These are phyloP conservation scores for Drechslerella coelobrocha DNA, from an alignment of 2,329 filamentous ascomycete genomes.

Conservation along the genomic window DNA sequence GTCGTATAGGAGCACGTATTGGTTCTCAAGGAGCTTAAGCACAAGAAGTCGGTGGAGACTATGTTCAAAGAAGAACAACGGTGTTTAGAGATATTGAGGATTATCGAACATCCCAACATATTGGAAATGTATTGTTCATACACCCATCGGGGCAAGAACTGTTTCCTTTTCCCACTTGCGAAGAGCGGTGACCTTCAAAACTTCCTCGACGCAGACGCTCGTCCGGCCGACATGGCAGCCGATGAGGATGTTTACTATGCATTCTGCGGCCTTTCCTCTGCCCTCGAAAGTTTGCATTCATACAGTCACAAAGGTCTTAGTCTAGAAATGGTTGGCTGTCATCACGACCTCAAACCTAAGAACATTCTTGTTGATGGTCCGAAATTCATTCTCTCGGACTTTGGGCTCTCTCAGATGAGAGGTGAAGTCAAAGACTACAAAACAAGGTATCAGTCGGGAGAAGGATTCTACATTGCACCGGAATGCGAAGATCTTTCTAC, in stretches of 20 bases:
- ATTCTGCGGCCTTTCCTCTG: slow-evolving; percentile 52
- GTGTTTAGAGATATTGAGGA: not conserved
- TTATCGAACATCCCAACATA: not conserved
- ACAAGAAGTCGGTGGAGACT: not conserved
- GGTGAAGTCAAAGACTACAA: slow-evolving; percentile 27
- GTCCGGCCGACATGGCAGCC: not conserved
- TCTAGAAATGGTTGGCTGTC: slow-evolving; percentile 54
- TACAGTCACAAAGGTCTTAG: slow-evolving; percentile 36
- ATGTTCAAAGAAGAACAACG: slow-evolving; percentile 4
- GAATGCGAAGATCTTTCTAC: slow-evolving; percentile 49
- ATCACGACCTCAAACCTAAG: slow-evolving; percentile 55
- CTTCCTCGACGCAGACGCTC: not conserved
- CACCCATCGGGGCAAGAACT: slow-evolving; percentile 1
- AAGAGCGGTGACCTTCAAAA: not conserved
- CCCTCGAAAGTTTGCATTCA: slow-evolving; percentile 52
- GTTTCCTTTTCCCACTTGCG: not conserved
- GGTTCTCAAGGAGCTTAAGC: not conserved
- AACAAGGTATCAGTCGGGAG: slow-evolving; percentile 31
- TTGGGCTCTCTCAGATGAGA: slow-evolving; percentile 53
- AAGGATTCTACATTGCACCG: slow-evolving; percentile 52
- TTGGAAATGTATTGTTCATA: not conserved
- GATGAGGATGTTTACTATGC: slow-evolving; percentile 3
- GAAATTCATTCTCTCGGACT: slow-evolving; percentile 55
- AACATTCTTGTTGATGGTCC: slow-evolving; percentile 55
- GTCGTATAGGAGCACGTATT: not conserved